Percentiles rank a stretch among this genome's conserved stretches.
phyloP scores from a whole-genome alignment of 108 stramenopile species.

The Cyclotella kingstonii region DNA sequence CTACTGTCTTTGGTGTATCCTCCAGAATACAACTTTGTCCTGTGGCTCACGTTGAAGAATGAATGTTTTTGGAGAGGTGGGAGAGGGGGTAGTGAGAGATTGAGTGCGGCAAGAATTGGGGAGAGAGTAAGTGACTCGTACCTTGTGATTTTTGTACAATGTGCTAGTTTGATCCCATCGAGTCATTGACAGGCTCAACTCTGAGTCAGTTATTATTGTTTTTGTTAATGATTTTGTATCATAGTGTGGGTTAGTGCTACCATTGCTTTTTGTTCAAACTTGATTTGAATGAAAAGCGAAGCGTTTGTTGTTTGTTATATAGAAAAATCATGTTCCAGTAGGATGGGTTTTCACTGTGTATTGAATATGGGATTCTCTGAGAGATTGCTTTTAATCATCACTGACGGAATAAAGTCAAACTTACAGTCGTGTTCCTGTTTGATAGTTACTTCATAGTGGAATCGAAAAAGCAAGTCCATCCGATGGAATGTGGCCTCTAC shows the following conservation, averaged over 20 bases:
- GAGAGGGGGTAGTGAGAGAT: slow-evolving; percentile 75
- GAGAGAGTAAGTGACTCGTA: slow-evolving; percentile 69
- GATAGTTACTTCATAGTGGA: slow-evolving; percentile 23
- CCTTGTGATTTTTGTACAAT: too few species aligned
- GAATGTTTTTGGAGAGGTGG: slow-evolving; percentile 84
- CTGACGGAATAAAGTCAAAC: too few species aligned
- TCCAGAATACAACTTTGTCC: slow-evolving; percentile 64
- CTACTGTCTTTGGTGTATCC: slow-evolving; percentile 75
- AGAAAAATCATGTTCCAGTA: too few species aligned
- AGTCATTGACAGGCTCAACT: too few species aligned
- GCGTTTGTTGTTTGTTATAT: too few species aligned
- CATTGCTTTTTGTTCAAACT: too few species aligned
- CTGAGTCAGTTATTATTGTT: neutral
- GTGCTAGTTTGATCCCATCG: too few species aligned
- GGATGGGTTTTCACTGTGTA: slow-evolving; percentile 4
- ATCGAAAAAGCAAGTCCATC: slow-evolving; percentile 19
- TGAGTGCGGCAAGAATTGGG: slow-evolving; percentile 90
- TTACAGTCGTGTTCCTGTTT: too few species aligned
- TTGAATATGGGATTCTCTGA: too few species aligned
- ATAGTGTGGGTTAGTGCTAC: neutral
- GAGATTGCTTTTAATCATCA: too few species aligned
- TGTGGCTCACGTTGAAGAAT: slow-evolving; percentile 88
- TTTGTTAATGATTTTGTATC: slow-evolving; percentile 1
- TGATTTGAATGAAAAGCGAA: too few species aligned
- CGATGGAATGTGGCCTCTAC: slow-evolving; percentile 84